Base-by-base conservation (phyloP, 805 yeast genomes). In the Cyberlindnera xylosilytica region DNA sequence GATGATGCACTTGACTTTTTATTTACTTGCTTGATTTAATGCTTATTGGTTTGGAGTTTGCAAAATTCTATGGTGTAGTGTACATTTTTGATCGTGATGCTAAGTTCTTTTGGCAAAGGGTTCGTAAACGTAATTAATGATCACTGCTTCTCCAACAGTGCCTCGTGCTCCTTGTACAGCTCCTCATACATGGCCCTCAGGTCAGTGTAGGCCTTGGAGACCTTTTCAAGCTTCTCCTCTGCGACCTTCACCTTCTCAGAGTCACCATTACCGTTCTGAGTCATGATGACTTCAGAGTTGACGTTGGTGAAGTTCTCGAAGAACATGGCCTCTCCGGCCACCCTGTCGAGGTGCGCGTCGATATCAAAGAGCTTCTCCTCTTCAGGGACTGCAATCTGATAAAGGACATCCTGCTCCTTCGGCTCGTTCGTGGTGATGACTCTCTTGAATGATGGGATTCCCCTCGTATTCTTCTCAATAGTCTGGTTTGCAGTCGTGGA, bases 361-460 rank as follows among this genome's bases (percentile, higher is more conserved):
- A 81, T 67, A 42, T 75, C 69, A 22, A 61, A 62, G 4, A 60
- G 50, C 7, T 51, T 39, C 20, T 52, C 56, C 17, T 52, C 60
- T 19, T 45, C 40, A 18, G 46, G 52, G 4, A 31, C 28, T 17
- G 63, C 60, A 27, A 60, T 45, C 49, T 66, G 72, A 39, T 44
- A 56, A 49, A 62, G 48, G 40, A 78, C 52, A 58, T 71, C 71
- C 58, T 74, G 77, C 53, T 77, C 56, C 47, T 67, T 56, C 10
- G 68, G 52, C 45, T 62, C 63, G 46, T 62, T 56, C 27, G 72
- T 73, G 4, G 66, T 70, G 34, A 83, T 57, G 2, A 73, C 77
- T 60, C 91, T 73, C 60, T 83, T 85, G 47, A 85, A 70, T 7
- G 68, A 70, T 1, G 90, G 90, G n/a, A 84, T 69, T 19, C 74